Base-by-base conservation (phyloP, 805 yeast species). In the Monosporozyma servazzii region DNA sequence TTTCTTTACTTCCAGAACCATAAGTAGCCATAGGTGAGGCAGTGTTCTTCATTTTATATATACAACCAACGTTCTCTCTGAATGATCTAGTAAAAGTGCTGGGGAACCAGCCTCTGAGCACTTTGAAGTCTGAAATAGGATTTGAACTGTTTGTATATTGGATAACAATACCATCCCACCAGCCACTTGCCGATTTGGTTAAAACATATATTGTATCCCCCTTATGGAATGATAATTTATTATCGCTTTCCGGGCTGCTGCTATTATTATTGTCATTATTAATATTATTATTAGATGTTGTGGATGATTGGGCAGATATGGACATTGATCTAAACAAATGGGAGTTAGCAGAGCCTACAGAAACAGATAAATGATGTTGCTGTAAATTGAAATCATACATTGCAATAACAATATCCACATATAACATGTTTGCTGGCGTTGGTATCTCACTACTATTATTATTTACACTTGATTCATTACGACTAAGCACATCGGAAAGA, bases 41-140 rank as follows among this genome's bases (percentile, higher is more conserved):
- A 30, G 27, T 40, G 17, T 27, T 47, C 18, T 39, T 31, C 11
- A 15, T 41, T n/a, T 31, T 41, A 42, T 30, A 27, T 30, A 15
- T 11, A 41, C 50, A 48, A 41, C 18, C 31, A 23, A 48, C 50
- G n/a, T 48, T 48, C 37, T 49, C 56, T 45, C 47, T 44, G 46
- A 54, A 52, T 3, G 58, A 49, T 33, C 61, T 50, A 21, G 51
- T 57, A 74, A 76, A 82, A 52, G 76, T 78, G 47, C 77, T 77
- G 17, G 96, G 95, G 70, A 88, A 86, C 96, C 96, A 88, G 58
- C 96, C 96, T 61, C 95, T 74, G 40, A 63, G 60, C 5, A 76
- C 65, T 40, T 52, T 64, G 39, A 66, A 65, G 9, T 56, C 54
- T 21, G 44, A 13, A 21, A 21, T 41, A 9, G 27, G 9, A 41